phyloP scores from a whole-genome alignment of 306 rosid genomes.

The Acmispon strigosus region DNA sequence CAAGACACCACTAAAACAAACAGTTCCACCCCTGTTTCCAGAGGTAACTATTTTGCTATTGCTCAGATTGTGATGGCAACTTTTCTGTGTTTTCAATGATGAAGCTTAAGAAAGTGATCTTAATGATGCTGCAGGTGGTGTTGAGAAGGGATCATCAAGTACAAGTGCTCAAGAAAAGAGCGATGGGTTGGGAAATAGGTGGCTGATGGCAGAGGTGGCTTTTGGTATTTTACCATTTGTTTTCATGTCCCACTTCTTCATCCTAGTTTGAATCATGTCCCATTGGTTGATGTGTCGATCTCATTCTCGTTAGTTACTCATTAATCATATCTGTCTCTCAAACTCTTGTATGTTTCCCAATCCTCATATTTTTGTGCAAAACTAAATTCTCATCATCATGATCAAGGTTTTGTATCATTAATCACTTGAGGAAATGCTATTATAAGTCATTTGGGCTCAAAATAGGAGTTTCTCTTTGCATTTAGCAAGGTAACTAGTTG shows the following conservation, averaged over 20 bases:
- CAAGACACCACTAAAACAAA: slow-evolving; percentile 16
- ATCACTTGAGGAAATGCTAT: no score
- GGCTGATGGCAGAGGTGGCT: slow-evolving; percentile 26
- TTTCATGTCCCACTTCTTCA: slow-evolving; percentile 29
- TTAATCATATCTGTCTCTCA: background rate
- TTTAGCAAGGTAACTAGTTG: no score
- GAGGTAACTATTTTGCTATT: slow-evolving; percentile 23
- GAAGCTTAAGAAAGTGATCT: background rate
- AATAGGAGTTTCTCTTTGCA: no score
- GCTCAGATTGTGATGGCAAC: background rate
- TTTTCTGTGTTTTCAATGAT: background rate
- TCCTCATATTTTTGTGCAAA: no score
- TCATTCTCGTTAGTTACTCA: background rate
- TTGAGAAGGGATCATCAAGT: slow-evolving; percentile 29
- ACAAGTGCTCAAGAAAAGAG: slow-evolving; percentile 28
- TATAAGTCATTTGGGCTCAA: no score
- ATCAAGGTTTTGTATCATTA: no score
- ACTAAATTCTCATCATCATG: no score
- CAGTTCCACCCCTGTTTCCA: slow-evolving; percentile 14
- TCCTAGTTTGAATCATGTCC: slow-evolving; percentile 3
- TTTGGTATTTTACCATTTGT: slow-evolving; percentile 27
- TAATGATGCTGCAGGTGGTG: slow-evolving; percentile 13
- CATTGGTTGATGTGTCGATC: background rate
- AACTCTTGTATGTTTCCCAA: no score
- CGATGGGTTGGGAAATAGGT: slow-evolving; percentile 28